A percentile compares a stretch with the other conserved stretches of the same genome.
phyloP scores from a whole-genome alignment of 169 alveolate species.

The Plasmodium blacklocki region DNA sequence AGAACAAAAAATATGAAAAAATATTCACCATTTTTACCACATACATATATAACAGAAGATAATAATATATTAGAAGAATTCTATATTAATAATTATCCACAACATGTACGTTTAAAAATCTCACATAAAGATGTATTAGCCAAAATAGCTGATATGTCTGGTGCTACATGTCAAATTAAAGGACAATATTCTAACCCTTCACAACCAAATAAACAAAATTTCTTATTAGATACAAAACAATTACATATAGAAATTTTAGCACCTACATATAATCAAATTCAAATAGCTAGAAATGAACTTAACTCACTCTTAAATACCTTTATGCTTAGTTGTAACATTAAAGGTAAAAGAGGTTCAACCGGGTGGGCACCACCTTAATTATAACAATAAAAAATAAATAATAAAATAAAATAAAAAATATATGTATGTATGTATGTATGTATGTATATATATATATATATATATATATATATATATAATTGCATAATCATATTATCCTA shows the following conservation, averaged over 20 bases:
- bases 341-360: slow-evolving; percentile 3
- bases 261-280: slow-evolving; percentile 87
- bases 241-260: slow-evolving; percentile 90
- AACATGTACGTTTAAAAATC: slow-evolving; percentile 89
- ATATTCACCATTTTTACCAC: slow-evolving; percentile 56
- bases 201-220: slow-evolving; percentile 76
- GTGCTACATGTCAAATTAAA: slow-evolving; percentile 88
- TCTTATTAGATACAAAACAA: slow-evolving; percentile 82
- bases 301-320: slow-evolving; percentile 26
- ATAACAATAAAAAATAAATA: background rate
- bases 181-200: slow-evolving; percentile 88
- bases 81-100: slow-evolving; percentile 93
- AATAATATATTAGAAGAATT: slow-evolving; percentile 91
- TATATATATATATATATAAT: too few species aligned
- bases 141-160: slow-evolving; percentile 87
- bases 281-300: slow-evolving; percentile 86
- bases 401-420: background rate
- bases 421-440: too few species aligned
- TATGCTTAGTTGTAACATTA: slow-evolving; percentile 26
- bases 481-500: background rate
- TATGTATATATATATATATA: too few species aligned
- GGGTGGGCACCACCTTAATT: background rate
- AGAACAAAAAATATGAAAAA: slow-evolving; percentile 53
- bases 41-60: slow-evolving; percentile 81
- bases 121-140: slow-evolving; percentile 90